A percentile compares a stretch with the other conserved stretches of the same genome.
Conservation (phyloP, 495 filamentous ascomycete genomes). For the Parachaetomium inaequale region DNA sequence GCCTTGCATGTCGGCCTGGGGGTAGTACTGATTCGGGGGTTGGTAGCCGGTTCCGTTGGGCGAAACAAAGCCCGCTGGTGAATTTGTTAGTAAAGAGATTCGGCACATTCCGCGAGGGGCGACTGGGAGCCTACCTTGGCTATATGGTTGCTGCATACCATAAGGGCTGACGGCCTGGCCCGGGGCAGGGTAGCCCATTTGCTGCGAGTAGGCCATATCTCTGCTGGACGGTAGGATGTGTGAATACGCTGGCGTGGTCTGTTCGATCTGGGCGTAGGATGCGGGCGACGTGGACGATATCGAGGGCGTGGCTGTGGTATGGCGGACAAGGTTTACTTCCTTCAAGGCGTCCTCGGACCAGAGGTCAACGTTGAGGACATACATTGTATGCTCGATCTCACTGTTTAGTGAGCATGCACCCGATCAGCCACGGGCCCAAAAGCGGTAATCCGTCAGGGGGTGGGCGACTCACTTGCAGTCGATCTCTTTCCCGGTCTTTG, state of each 20-base stretch:
- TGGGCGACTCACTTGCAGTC: constrained; percentile 71
- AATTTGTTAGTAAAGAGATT: neutral
- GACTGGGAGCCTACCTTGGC: constrained; percentile 15
- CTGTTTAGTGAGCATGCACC: constrained; percentile 26
- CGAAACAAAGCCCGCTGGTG: constrained; percentile 19
- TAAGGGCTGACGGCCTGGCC: constrained; percentile 27
- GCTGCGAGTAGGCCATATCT: constrained; percentile 27
- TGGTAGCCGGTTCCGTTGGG: constrained; percentile 29
- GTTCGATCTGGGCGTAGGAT: constrained; percentile 34
- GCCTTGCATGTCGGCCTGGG: constrained; percentile 24
- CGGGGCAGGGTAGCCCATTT: constrained; percentile 22
- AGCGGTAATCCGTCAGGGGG: neutral
- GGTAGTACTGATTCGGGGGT: constrained; percentile 31
- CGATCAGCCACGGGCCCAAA: constrained; percentile 16
- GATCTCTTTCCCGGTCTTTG: constrained; percentile 75
- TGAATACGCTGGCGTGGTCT: constrained; percentile 33
- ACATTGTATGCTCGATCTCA: constrained; percentile 76
- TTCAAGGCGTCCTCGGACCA: constrained; percentile 79
- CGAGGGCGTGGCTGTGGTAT: constrained; percentile 80
- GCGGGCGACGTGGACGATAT: constrained; percentile 67
- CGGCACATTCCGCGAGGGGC: too few relatives aligned
- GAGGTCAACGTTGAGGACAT: constrained; percentile 88
- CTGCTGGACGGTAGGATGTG: constrained; percentile 35
- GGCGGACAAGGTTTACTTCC: constrained; percentile 92
- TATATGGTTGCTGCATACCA: constrained; percentile 25